Evolutionary conservation across 106 monocot genomes (phyloP).

Genomic region (Apostasia shenzhenica): DNA sequence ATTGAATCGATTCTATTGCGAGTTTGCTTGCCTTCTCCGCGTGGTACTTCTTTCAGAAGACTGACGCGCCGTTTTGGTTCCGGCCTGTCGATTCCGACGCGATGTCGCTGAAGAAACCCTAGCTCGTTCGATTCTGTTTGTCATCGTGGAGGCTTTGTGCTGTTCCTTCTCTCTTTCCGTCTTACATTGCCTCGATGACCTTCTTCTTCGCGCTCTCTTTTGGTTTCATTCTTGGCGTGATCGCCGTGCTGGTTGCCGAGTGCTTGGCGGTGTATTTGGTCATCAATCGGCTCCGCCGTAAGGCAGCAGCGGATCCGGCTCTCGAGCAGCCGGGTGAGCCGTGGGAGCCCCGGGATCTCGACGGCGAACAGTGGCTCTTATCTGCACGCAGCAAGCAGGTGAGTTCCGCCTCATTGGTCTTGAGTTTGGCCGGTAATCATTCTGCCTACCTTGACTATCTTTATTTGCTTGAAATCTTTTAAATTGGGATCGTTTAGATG

Average conservation of each 20-base stretch:
- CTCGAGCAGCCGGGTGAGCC: background rate
- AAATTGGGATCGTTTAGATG: too few species aligned
- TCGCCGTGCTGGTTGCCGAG: slow-evolving; percentile 28
- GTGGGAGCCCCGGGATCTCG: slow-evolving; percentile 15
- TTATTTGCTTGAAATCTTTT: background rate
- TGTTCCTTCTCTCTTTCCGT: too few species aligned
- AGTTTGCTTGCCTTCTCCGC: too few species aligned
- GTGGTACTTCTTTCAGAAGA: too few species aligned
- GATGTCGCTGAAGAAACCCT: too few species aligned
- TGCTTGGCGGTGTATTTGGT: slow-evolving; percentile 10
- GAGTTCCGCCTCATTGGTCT: background rate
- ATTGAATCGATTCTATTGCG: too few species aligned
- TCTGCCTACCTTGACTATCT: background rate
- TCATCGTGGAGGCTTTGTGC: too few species aligned
- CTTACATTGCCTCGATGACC: slow-evolving; percentile 17
- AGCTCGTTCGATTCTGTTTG: too few species aligned
- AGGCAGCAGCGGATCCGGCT: background rate
- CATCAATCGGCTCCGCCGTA: slow-evolving; percentile 26
- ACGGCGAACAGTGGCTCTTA: slow-evolving; percentile 19
- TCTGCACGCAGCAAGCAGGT: slow-evolving; percentile 55
- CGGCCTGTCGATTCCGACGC: too few species aligned
- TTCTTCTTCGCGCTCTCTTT: slow-evolving; percentile 19
- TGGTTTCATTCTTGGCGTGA: slow-evolving; percentile 31
- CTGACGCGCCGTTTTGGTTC: too few species aligned
- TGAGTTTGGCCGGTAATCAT: background rate